A percentile compares a stretch with the other conserved stretches of the same genome.
Conservation (phyloP, 352 stramenopile genomes). For the Phytophthora hybrid region DNA sequence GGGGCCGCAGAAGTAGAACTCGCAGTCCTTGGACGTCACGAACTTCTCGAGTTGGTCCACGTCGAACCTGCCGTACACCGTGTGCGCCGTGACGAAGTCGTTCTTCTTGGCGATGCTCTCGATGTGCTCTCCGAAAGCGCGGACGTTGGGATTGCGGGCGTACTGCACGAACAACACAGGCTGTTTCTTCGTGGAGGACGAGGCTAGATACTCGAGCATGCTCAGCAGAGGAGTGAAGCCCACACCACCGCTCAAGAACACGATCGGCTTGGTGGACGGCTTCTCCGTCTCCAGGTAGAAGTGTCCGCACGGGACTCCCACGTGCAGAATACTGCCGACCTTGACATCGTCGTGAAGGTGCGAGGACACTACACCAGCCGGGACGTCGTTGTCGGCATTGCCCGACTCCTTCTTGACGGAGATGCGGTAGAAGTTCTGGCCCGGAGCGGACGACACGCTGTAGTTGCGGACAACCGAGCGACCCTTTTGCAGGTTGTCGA, state of each 20-base stretch:
- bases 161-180: constrained; percentile 58
- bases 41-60: constrained; percentile 40
- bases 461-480: constrained; percentile 68
- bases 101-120: constrained; percentile 42
- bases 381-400: constrained; percentile 30
- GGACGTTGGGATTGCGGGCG: constrained; percentile 43
- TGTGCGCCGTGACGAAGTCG: constrained; percentile 48
- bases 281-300: constrained; percentile 51
- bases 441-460: constrained; percentile 53
- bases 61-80: constrained; percentile 44
- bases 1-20: constrained; percentile 72
- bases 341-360: constrained; percentile 65
- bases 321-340: constrained; percentile 56
- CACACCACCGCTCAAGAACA: constrained; percentile 68
- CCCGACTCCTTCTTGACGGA: constrained; percentile 66
- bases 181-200: constrained; percentile 34
- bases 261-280: constrained; percentile 51
- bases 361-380: constrained; percentile 59
- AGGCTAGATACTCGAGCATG: constrained; percentile 56
- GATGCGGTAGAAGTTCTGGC: constrained; percentile 58
- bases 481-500: constrained; percentile 47
- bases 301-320: constrained; percentile 63
- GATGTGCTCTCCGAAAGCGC: constrained; percentile 45
- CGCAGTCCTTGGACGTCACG: constrained; percentile 45
- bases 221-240: constrained; percentile 65